A percentile compares a stretch with the other conserved stretches of the same genome.
Conservation (phyloP, 2,329 filamentous ascomycete genomes). For the Diaporthe aspalathi region DNA sequence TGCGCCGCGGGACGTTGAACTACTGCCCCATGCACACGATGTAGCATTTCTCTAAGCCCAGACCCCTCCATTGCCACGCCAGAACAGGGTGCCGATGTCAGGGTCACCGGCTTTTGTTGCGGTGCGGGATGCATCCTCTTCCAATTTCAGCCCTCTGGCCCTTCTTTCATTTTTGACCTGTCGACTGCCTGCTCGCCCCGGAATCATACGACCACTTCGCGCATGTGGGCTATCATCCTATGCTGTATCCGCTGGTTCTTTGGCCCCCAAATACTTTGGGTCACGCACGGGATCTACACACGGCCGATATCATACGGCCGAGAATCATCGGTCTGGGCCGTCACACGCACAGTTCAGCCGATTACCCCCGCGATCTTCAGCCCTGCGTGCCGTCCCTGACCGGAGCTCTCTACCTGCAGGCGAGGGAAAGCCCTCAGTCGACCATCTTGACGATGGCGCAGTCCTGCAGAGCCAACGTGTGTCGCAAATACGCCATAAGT, state of each 20-base stretch:
- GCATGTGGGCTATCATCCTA: neutral
- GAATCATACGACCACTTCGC: neutral
- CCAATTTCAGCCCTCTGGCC: constrained; percentile 2
- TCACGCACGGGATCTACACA: neutral
- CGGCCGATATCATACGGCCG: neutral
- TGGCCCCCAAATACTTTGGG: constrained; percentile 11
- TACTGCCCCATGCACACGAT: neutral
- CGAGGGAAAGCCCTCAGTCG: neutral
- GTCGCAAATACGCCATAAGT: neutral
- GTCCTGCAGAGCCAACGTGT: neutral
- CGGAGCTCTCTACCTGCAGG: neutral
- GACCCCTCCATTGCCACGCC: constrained; percentile 27
- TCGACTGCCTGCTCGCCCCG: neutral
- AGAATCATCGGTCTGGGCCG: neutral
- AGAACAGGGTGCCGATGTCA: constrained; percentile 8
- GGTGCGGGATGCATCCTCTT: neutral
- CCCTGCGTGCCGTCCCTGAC: neutral
- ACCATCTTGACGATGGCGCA: neutral
- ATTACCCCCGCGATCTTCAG: neutral
- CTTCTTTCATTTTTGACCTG: constrained; percentile 13
- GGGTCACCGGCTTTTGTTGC: neutral
- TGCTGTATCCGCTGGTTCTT: neutral
- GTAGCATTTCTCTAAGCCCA: neutral
- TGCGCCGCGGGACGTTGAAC: constrained; percentile 7
- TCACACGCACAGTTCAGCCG: neutral